A percentile compares a stretch with the other conserved stretches of the same genome.
These are phyloP conservation scores for Hyphodiscus sp. DNA, from an alignment of 2,329 filamentous ascomycete species.

Conservation along the genomic window DNA sequence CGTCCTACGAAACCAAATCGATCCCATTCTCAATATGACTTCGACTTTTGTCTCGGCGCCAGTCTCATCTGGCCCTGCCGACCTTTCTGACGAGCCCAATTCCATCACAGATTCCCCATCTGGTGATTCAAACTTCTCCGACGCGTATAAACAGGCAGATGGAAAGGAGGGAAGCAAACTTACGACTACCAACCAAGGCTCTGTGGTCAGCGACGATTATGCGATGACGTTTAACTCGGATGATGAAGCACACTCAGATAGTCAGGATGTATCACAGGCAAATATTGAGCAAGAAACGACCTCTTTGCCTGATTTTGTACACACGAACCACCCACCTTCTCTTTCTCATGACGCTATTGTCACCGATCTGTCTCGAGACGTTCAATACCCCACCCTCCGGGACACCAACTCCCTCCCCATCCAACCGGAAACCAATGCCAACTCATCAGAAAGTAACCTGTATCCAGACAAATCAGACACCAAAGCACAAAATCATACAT, in stretches of 20 bases:
- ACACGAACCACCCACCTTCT: constrained; percentile 16
- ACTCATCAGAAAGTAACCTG: constrained; percentile 14
- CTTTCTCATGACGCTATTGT: constrained; percentile 13
- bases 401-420: constrained; percentile 13
- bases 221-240: constrained; percentile 33
- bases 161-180: constrained; percentile 14
- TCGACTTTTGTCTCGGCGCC: constrained; percentile 40
- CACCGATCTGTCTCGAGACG: constrained; percentile 7
- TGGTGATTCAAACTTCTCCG: constrained; percentile 28
- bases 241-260: constrained; percentile 28
- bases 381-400: constrained; percentile 3
- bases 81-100: constrained; percentile 6
- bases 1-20: constrained; percentile 65
- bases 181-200: constrained; percentile 13
- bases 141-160: constrained; percentile 28
- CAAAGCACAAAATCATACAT: constrained; percentile 16
- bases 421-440: constrained; percentile 5
- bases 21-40: constrained; percentile 63
- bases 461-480: constrained; percentile 14
- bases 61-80: constrained; percentile 12
- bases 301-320: constrained; percentile 20
- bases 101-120: constrained; percentile 16
- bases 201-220: constrained; percentile 31
- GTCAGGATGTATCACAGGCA: constrained; percentile 27
- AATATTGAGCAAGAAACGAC: constrained; percentile 24